Base-by-base conservation (phyloP, 1,284 basidiomycete species). In the Fomitopsis betulina region DNA sequence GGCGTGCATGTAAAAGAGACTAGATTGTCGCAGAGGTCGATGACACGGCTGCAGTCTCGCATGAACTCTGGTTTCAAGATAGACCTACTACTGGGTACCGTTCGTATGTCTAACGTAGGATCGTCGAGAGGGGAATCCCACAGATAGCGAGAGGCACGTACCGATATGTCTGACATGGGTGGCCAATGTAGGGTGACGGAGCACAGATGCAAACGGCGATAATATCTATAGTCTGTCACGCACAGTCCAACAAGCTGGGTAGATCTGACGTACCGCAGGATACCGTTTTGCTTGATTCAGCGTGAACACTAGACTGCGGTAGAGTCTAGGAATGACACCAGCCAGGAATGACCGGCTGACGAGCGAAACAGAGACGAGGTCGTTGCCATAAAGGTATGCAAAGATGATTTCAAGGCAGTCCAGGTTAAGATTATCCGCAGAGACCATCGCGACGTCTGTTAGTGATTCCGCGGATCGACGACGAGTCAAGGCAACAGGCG, bases 331-430 rank as follows among this genome's bases (percentile, higher is more conserved):
- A 5, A 84, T 77, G 1, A 81, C 84, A 0, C 78, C 85, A 0
- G 79, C 77, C 27, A 84, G 74, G 63, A 89, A 90, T 0, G 84
- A 80, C 47, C 75, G 78, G 67, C 79, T 85, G 63, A 87, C 86
- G 35, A 84, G 80, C 1, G 84, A 79, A 21, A 83, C 74, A 1
- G 81, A 78, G 30, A 80, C 76, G 27, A 91, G 77, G 63, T 89
- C 85, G 27, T 78, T 71, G 3, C 76, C 77, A 53, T 75, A 67
- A 7, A 90, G 73, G 64, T 78, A 73, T 0, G 73, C 68, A 60
- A 86, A 86, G 12, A 90, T 81, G 15, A 83, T 73, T 61, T 86
- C 84, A 47, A 89, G 77, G 53, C 90, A 84, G 70, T 91, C 88
- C 21, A 83, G 76, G 61, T 89, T 84, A 42, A 89, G 73, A 62